phyloP scores from a whole-genome alignment of 2,329 filamentous ascomycete species.

The Monosporascus sp. region DNA sequence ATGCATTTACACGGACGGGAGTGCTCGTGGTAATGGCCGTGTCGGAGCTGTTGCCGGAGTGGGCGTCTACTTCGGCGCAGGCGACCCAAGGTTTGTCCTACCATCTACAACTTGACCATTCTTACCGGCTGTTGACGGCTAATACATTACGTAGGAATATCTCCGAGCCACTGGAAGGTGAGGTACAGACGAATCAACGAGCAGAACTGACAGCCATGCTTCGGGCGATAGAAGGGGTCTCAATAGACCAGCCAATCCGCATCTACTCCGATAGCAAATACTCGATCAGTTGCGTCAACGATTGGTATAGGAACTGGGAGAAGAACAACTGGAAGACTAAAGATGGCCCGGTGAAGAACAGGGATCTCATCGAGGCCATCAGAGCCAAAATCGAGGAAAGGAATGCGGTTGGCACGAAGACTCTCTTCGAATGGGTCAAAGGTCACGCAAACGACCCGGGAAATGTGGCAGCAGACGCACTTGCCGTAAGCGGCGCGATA shows the following conservation, averaged over 20 bases:
- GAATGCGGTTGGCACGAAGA: slow-evolving; percentile 52
- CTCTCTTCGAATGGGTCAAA: slow-evolving; percentile 82
- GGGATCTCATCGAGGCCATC: slow-evolving; percentile 73
- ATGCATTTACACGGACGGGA: slow-evolving; percentile 59
- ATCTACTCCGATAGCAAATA: slow-evolving; percentile 91
- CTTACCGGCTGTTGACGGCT: slow-evolving; percentile 4
- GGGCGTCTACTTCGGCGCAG: slow-evolving; percentile 57
- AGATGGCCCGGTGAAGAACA: slow-evolving; percentile 73
- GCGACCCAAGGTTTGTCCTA: slow-evolving; percentile 44
- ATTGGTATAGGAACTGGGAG: slow-evolving; percentile 77
- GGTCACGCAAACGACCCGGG: slow-evolving; percentile 70
- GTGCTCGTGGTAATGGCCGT: slow-evolving; percentile 53
- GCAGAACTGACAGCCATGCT: slow-evolving; percentile 89
- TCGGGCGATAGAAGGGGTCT: slow-evolving; percentile 72
- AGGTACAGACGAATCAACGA: slow-evolving; percentile 85
- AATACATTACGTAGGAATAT: slow-evolving; percentile 45
- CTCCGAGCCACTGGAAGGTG: slow-evolving; percentile 69
- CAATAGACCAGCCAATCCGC: slow-evolving; percentile 60
- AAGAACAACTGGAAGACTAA: slow-evolving; percentile 72
- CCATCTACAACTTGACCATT: neutral
- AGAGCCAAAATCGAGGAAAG: slow-evolving; percentile 66
- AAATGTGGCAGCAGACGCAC: slow-evolving; percentile 72
- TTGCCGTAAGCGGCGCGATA: slow-evolving; percentile 64
- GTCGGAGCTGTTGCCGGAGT: slow-evolving; percentile 51
- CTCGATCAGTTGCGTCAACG: slow-evolving; percentile 80